Percentiles rank a stretch among this genome's conserved stretches.
Evolutionary conservation across 176 grass and related monocot species (phyloP).

Genomic region (Oryza brachyantha): DNA sequence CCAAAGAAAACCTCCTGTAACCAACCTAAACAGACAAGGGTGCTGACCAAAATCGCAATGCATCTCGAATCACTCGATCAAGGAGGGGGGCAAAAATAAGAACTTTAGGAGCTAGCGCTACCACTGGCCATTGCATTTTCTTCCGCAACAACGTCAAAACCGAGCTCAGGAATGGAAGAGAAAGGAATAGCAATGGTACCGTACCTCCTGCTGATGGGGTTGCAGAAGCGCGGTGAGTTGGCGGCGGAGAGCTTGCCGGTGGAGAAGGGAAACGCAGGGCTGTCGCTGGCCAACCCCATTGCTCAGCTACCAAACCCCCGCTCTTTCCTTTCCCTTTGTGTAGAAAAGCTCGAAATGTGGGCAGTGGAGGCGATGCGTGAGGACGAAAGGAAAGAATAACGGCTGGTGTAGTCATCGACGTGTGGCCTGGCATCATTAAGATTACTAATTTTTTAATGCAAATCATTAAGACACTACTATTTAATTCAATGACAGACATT

Average conservation of each 20-base stretch:
- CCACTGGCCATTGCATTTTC: too few relatives aligned
- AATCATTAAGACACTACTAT: background rate
- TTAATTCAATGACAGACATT: conserved; percentile 8
- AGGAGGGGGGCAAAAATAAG: too few relatives aligned
- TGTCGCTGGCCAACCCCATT: conserved; percentile 43
- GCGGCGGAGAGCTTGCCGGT: conserved; percentile 15
- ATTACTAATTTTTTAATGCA: background rate
- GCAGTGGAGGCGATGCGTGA: background rate
- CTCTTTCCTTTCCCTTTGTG: background rate
- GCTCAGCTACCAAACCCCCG: background rate
- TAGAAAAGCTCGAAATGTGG: background rate
- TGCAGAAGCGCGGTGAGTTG: conserved; percentile 42
- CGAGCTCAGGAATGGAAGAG: too few relatives aligned
- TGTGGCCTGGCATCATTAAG: background rate
- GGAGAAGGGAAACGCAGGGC: conserved; percentile 32
- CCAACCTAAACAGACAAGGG: background rate
- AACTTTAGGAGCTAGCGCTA: too few relatives aligned
- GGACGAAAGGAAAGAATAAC: conserved; percentile 34
- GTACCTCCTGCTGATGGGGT: conserved; percentile 41
- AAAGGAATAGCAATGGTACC: too few relatives aligned
- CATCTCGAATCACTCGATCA: too few relatives aligned
- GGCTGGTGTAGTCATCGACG: conserved; percentile 15
- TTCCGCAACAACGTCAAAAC: too few relatives aligned
- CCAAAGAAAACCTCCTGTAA: background rate
- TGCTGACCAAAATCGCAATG: background rate